Evolutionary conservation across 176 grass and related monocot species (phyloP), one percentile per base, ranked within the genome.

Genomic region (Chloris gayana): DNA sequence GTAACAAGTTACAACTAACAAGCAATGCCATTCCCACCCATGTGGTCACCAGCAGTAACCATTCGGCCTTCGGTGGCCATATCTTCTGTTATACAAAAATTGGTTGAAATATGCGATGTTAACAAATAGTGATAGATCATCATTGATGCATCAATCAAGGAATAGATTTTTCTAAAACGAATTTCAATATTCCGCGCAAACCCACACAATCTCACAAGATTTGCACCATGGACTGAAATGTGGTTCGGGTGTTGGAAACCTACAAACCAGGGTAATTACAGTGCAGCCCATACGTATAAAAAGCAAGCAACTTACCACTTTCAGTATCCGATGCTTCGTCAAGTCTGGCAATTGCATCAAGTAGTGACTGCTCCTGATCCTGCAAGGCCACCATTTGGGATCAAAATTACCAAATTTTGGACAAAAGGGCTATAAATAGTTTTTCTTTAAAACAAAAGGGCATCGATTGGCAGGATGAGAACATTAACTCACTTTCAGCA

Each of bases 281-380:
- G 61, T 84, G 69, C 31, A 69, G 17, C 44, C 50, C 14, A 35
- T 25, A n/a, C 12, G 27, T 69, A 66, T 9, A 77, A 39, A 13
- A 3, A 2, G 1, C 9, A 18, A 71, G 59, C 33, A 81, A 77
- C 81, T 90, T 99, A 99, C 90, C 90, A 74, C 90, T 93, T 82
- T 99, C 97, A 50, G 87, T 88, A 85, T 95, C 93, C 24, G 93
- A 99, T 76, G 86, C 88, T 33, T 91, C 91, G 7, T 94, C 93
- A 89, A 99, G 90, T 75, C 93, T 88, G 27, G 88, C 93, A 76
- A 99, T 93, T 25, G 97, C 97, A 87, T 96, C 82, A 5, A 99
- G 86, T 77, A 99, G 85, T 26, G 93, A 95, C 84, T 99, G 92
- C 82, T 95, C 97, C 57, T 99, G 97, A 57, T 95, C 93, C 93